Base-by-base conservation (phyloP, 352 stramenopile species). In the Lagenidium giganteum region DNA sequence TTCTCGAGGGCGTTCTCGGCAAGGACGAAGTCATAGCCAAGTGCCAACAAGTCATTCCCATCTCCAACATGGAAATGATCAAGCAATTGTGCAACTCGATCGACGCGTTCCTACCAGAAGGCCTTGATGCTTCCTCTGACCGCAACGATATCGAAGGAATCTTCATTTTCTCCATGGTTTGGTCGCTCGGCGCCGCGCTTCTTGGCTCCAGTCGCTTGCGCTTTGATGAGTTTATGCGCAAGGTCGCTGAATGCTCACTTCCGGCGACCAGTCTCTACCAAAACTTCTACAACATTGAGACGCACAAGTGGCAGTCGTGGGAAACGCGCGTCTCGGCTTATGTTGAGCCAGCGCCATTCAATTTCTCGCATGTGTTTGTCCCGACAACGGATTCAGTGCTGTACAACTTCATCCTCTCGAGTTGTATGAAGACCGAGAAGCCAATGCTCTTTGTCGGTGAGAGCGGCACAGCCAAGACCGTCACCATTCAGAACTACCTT, bases 401-500 rank as follows among this genome's bases (percentile, higher is more conserved):
- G 46, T 98, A 98, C 67, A 97, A 70, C 34, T 87, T 96, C 44
- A 76, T 98, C 18, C 58, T 98, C 0, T 61, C 78, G n/a, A 83
- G 71, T 13, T 80, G 92, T 29, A 94, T 91, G 64, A 71, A 82
- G 8, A 87, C 83, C 0, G 82, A 93, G 43, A 82, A 85, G 42
- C 91, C 93, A 3, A 80, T 97, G 16, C 61, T 98, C 12, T 96
- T 98, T 49, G 88, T 98, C 2, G 93, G 94, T 8, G 93, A 97
- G 28, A 93, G 77, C 47, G 94, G 94, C 33, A 98, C 94, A 0
- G 94, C 93, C 14, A 98, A 98, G 65, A 98, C 94, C 3, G 78
- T 96, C 27, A 98, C 92, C 9, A 96, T 98, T 50, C 78, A 97
- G 51, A 96, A 90, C 43, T 98, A 97, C 51, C 67, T 98, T 6